Conservation (phyloP, 805 yeast genomes). For the Nadsonia fulvescens region DNA sequence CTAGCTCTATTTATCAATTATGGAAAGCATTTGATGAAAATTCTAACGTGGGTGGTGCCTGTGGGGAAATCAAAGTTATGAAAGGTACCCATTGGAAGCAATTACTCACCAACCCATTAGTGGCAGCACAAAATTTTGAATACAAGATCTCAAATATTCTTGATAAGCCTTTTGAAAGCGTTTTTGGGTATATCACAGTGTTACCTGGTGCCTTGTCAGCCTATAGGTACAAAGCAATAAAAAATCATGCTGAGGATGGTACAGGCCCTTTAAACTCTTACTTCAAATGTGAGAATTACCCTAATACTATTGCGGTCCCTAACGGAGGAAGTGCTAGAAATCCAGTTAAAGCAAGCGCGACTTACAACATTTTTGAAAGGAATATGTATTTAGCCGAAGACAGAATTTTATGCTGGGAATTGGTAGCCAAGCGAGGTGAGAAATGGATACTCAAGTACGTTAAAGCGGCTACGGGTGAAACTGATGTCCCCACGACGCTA, state of each 20-base stretch:
- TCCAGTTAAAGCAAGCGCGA: too few species aligned
- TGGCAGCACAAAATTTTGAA: constrained; percentile 50
- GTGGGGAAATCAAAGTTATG: constrained; percentile 53
- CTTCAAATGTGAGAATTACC: constrained; percentile 46
- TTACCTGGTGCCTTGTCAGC: constrained; percentile 58
- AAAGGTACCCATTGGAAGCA: constrained; percentile 26
- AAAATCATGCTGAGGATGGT: too few species aligned
- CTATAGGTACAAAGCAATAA: constrained; percentile 39
- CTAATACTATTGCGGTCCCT: constrained; percentile 27
- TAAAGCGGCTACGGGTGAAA: constrained; percentile 45
- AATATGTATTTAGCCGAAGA: constrained; percentile 59
- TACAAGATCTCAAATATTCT: constrained; percentile 49
- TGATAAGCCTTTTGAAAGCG: constrained; percentile 49
- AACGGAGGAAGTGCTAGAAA: constrained; percentile 40
- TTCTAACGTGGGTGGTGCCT: constrained; percentile 47
- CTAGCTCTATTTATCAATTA: constrained; percentile 35
- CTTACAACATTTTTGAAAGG: constrained; percentile 46
- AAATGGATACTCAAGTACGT: constrained; percentile 48
- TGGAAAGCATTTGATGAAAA: constrained; percentile 49
- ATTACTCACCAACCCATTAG: constrained; percentile 35
- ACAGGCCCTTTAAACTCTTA: constrained; percentile 43
- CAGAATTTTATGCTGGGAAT: constrained; percentile 47
- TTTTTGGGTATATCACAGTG: constrained; percentile 46
- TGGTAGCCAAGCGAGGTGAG: constrained; percentile 37
- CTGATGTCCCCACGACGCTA: constrained; percentile 47